Conservation (phyloP, 2,329 filamentous ascomycete species). For the Alternaria alternata region DNA sequence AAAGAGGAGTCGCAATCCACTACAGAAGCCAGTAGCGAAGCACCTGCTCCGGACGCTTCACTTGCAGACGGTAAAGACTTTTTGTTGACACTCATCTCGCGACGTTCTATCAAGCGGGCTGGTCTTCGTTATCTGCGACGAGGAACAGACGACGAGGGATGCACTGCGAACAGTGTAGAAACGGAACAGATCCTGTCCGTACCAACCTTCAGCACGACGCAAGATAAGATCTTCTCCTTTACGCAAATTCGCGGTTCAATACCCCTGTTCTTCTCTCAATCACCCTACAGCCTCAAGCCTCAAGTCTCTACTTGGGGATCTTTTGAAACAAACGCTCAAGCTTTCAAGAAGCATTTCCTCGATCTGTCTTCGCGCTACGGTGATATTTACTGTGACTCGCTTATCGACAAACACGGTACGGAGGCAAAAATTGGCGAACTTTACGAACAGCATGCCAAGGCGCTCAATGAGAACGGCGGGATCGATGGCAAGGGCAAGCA, state of each 20-base stretch:
- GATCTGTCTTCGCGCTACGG: conserved; percentile 76
- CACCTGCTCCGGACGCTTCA: conserved; percentile 44
- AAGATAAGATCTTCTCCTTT: conserved; percentile 76
- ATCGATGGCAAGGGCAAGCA: conserved; percentile 57
- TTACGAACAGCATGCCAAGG: conserved; percentile 73
- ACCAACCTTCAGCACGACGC: conserved; percentile 67
- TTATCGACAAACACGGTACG: conserved; percentile 87
- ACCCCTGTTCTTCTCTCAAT: conserved; percentile 93
- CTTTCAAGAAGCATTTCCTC: conserved; percentile 81
- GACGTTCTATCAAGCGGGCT: conserved; percentile 83
- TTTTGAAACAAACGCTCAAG: conserved; percentile 76
- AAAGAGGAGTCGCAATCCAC: conserved; percentile 34
- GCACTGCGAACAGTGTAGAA: conserved; percentile 89
- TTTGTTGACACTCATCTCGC: conserved; percentile 89
- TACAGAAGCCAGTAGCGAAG: conserved; percentile 19
- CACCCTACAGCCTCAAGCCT: conserved; percentile 91
- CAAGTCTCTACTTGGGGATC: conserved; percentile 84
- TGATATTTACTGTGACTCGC: conserved; percentile 76
- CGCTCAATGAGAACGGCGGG: conserved; percentile 68
- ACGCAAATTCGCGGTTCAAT: conserved; percentile 90
- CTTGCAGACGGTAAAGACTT: conserved; percentile 60
- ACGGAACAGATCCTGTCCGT: conserved; percentile 91
- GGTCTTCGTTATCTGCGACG: conserved; percentile 89
- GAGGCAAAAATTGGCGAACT: conserved; percentile 81
- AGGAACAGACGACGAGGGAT: conserved; percentile 88